These are phyloP conservation scores for Paratinospora sagittata DNA, from an alignment of 164 flowering plant genomes.

Conservation along the genomic window DNA sequence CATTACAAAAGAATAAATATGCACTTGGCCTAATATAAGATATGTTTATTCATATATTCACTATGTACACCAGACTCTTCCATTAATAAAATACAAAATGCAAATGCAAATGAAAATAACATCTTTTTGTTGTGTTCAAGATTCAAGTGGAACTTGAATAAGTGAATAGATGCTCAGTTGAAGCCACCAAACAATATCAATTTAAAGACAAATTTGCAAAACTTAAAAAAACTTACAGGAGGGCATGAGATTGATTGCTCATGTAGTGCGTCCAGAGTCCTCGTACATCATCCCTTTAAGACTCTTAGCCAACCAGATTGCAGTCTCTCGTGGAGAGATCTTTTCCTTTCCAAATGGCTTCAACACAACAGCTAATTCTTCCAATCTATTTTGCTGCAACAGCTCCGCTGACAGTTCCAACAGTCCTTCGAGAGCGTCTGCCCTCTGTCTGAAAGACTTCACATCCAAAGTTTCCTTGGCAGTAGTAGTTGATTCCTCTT, in stretches of 20 bases:
- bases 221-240: slow-evolving; percentile 19
- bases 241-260: slow-evolving; percentile 11
- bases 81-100: slow-evolving; percentile 9
- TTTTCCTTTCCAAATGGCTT: slow-evolving; percentile 94
- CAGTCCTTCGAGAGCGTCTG: slow-evolving; percentile 94
- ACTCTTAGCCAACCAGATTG: slow-evolving; percentile 96
- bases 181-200: not conserved
- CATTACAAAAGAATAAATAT: not conserved
- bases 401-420: slow-evolving; percentile 91
- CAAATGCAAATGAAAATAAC: not conserved
- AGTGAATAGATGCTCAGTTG: not conserved
- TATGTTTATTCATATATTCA: slow-evolving; percentile 15
- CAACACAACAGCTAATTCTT: slow-evolving; percentile 80
- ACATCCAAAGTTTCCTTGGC: slow-evolving; percentile 78
- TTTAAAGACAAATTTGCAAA: not conserved
- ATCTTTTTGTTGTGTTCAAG: slow-evolving; percentile 6
- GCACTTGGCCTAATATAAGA: not conserved
- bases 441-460: slow-evolving; percentile 87
- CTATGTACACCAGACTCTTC: slow-evolving; percentile 16
- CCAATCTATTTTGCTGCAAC: slow-evolving; percentile 73
- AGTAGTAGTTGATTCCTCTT: slow-evolving; percentile 47
- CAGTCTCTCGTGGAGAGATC: slow-evolving; percentile 96
- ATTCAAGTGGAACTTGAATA: slow-evolving; percentile 18
- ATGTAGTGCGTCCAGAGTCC: slow-evolving; percentile 47
- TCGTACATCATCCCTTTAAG: slow-evolving; percentile 96